Base-by-base conservation (phyloP, 305 asterid genomes). In the Ruellia speciosa region DNA sequence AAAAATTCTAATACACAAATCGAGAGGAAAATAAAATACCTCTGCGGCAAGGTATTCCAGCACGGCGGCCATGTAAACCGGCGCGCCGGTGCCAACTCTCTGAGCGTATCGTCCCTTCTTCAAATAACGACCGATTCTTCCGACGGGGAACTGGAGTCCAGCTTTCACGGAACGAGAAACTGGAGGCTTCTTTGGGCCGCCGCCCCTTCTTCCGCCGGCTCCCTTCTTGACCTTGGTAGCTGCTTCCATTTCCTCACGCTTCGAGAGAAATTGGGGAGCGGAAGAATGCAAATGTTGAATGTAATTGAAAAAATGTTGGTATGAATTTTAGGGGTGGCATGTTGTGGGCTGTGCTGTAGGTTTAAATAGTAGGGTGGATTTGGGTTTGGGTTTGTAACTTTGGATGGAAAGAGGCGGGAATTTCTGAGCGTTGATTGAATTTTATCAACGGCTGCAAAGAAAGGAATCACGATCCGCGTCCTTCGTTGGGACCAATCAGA, bases 11-110 rank as follows among this genome's bases (percentile, higher is more conserved):
- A 39, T 7, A 2, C 6, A 39, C 10, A 39, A 39, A 39, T 39
- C 45, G 6, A 39, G 9, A 6, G 20, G 14, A 14, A 40, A 43
- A 12, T 19, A 24, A 12, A 52, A 48, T 50, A 70, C 76, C 76
- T 75, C 76, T 48, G 76, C 79, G 9, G 76, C 79, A 7, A 75
- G 79, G 20, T 70, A 75, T 68, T 75, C 75, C 9, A 75, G 70
- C 60, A 67, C 80, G 7, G 70, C 77, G 11, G 74, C 73, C 65
- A 75, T 33, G 70, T 75, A 75, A 8, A 75, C 72, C 37, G 77
- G 77, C 0, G 74, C 77, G 0, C 74, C 77, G 8, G 56, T 16
- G 13, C 80, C 80, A 0, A 71, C 72, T 0, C 80, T 59, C 72
- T 71, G 63, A 0, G 80, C 17, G 14, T 71, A 75, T 18, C 72